These are phyloP conservation scores for Epichloe elymi DNA, from an alignment of 2,329 filamentous ascomycete genomes.

Conservation along the genomic window DNA sequence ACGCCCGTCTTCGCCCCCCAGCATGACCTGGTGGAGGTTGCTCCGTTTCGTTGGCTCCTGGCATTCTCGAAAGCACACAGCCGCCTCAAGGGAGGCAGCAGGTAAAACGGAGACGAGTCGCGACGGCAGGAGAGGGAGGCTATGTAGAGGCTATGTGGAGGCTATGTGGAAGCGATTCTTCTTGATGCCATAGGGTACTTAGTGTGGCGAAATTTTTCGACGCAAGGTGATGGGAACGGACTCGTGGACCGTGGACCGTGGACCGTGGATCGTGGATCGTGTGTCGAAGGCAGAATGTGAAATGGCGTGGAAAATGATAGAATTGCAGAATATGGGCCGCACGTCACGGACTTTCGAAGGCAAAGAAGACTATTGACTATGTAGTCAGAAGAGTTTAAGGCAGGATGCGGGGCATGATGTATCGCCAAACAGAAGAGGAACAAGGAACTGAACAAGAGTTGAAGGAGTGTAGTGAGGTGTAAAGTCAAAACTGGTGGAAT, in stretches of 20 bases:
- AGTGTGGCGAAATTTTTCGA: not conserved
- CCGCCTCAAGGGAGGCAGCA: slow-evolving; percentile 9
- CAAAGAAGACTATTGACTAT: not conserved
- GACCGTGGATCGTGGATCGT: not conserved
- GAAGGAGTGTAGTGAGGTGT: not conserved
- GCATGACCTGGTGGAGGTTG: slow-evolving; percentile 9
- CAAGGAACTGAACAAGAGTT: not conserved
- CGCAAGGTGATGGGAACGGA: not conserved
- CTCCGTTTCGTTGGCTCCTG: slow-evolving; percentile 10
- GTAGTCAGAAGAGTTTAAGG: not conserved
- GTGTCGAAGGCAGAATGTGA: not conserved
- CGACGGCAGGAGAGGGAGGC: not conserved
- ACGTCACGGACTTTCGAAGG: not conserved
- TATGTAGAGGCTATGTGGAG: slow-evolving; percentile 1
- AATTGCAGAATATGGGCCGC: not conserved
- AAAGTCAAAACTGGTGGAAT: not conserved
- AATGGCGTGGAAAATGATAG: not conserved
- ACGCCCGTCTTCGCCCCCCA: slow-evolving; percentile 24
- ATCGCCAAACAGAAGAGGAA: not conserved
- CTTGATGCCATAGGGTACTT: slow-evolving; percentile 1
- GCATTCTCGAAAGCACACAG: slow-evolving; percentile 11
- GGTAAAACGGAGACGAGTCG: slow-evolving; percentile 1
- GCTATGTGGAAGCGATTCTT: slow-evolving; percentile 4
- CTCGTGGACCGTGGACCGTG: not conserved
- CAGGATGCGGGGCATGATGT: not conserved